These are phyloP conservation scores for Fusarium nisikadoi DNA, from an alignment of 2,329 filamentous ascomycete genomes.

Conservation along the genomic window DNA sequence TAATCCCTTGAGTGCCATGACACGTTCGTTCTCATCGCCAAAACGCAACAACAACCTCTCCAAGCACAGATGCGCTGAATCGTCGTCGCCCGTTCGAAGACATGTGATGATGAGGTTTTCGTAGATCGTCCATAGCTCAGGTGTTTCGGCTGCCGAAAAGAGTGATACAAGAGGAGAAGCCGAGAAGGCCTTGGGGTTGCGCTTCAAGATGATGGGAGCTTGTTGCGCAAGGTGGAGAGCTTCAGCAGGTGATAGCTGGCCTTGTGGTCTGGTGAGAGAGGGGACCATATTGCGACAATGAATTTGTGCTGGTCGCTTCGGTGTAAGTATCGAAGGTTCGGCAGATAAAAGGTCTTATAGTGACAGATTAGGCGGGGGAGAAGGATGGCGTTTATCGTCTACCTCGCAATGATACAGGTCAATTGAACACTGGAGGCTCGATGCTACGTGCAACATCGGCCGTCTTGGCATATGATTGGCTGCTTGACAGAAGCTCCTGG, in stretches of 20 bases:
- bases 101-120: slow-evolving; percentile 89
- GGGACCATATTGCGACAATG: slow-evolving; percentile 55
- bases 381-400: slow-evolving; percentile 9
- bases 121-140: slow-evolving; percentile 85
- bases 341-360: not conserved
- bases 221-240: slow-evolving; percentile 69
- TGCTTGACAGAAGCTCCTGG: not conserved
- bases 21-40: slow-evolving; percentile 82
- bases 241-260: slow-evolving; percentile 65
- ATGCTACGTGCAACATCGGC: slow-evolving; percentile 22
- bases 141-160: slow-evolving; percentile 71
- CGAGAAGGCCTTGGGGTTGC: slow-evolving; percentile 64
- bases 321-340: not conserved
- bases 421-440: slow-evolving; percentile 36
- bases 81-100: slow-evolving; percentile 84
- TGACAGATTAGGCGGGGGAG: not conserved
- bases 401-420: slow-evolving; percentile 24
- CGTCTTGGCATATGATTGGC: slow-evolving; percentile 34
- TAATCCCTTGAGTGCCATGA: slow-evolving; percentile 84
- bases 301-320: slow-evolving; percentile 8
- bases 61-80: slow-evolving; percentile 79
- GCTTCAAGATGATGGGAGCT: slow-evolving; percentile 66
- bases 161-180: slow-evolving; percentile 65
- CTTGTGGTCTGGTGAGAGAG: slow-evolving; percentile 66
- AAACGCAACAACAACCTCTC: slow-evolving; percentile 83